phyloP scores from a whole-genome alignment of 345 rosid species.

The Kernera saxatilis region DNA sequence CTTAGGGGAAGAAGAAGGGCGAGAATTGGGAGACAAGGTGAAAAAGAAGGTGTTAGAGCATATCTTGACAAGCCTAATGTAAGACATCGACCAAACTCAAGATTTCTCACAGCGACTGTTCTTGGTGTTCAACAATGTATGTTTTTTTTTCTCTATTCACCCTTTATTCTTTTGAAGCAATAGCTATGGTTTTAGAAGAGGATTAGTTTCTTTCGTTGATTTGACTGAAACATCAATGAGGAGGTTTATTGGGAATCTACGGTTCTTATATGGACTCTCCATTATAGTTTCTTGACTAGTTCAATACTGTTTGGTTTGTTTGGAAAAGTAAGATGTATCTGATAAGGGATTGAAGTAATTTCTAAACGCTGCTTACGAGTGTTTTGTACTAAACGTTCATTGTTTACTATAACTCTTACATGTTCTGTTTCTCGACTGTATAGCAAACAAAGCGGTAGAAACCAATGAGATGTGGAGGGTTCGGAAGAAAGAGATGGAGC shows the following conservation, averaged over 20 bases:
- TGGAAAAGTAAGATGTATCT: too few relatives aligned
- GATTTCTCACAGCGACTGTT: slow-evolving; percentile 88
- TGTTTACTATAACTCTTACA: not conserved
- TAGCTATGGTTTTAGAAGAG: too few relatives aligned
- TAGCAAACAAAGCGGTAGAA: slow-evolving; percentile 83
- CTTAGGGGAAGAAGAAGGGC: not conserved
- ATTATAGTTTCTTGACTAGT: too few relatives aligned
- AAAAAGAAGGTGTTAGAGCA: slow-evolving; percentile 66
- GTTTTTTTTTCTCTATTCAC: not conserved
- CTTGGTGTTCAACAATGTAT: slow-evolving; percentile 89
- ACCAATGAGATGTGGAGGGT: slow-evolving; percentile 82
- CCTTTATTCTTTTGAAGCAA: too few relatives aligned
- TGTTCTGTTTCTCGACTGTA: slow-evolving; percentile 7
- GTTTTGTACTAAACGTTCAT: too few relatives aligned
- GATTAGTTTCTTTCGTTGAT: too few relatives aligned
- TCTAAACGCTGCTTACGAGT: too few relatives aligned
- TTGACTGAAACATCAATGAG: too few relatives aligned
- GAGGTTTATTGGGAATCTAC: too few relatives aligned
- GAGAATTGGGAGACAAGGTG: slow-evolving; percentile 52
- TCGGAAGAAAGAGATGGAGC: slow-evolving; percentile 67
- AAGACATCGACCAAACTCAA: slow-evolving; percentile 74
- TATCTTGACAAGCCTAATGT: slow-evolving; percentile 57
- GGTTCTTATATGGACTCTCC: too few relatives aligned
- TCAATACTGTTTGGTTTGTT: too few relatives aligned
- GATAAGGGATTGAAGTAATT: too few relatives aligned